A percentile compares a stretch with the other conserved stretches of the same genome.
Conservation (phyloP, 2,329 filamentous ascomycete species). For the Arthrocladium fulminans region DNA sequence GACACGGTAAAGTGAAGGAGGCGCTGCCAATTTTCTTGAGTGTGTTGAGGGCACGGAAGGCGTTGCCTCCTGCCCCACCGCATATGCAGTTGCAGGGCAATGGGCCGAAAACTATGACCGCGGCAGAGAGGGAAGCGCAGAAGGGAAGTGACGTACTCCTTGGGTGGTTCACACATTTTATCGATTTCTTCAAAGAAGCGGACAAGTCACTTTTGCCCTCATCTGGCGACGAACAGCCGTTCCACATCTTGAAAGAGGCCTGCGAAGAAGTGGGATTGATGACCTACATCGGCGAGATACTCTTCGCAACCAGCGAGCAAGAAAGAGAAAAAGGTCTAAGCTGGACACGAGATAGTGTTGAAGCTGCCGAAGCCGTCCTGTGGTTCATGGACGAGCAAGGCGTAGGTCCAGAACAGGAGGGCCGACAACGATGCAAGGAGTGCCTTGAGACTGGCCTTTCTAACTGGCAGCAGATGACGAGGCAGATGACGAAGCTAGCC, state of each 20-base stretch:
- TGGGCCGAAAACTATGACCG: slow-evolving; percentile 15
- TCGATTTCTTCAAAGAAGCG: slow-evolving; percentile 14
- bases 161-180: slow-evolving; percentile 24
- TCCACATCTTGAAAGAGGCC: slow-evolving; percentile 54
- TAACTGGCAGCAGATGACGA: slow-evolving; percentile 79
- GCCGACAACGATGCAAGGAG: slow-evolving; percentile 58
- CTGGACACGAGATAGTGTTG: slow-evolving; percentile 85
- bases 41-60: slow-evolving; percentile 66
- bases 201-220: slow-evolving; percentile 45
- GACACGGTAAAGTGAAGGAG: slow-evolving; percentile 53
- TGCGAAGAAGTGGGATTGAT: slow-evolving; percentile 83
- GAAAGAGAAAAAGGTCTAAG: slow-evolving; percentile 61
- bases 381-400: slow-evolving; percentile 34
- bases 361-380: slow-evolving; percentile 63
- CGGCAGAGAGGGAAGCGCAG: slow-evolving; percentile 22
- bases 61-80: slow-evolving; percentile 38
- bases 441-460: slow-evolving; percentile 67
- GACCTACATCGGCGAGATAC: slow-evolving; percentile 87
- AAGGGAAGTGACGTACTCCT: slow-evolving; percentile 27
- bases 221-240: slow-evolving; percentile 60
- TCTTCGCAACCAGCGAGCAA: slow-evolving; percentile 59
- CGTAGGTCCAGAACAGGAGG: slow-evolving; percentile 21
- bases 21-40: slow-evolving; percentile 82
- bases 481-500: slow-evolving; percentile 47
- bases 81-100: slow-evolving; percentile 13